phyloP scores from a whole-genome alignment of 495 filamentous ascomycete genomes.

The Neurospora tetraspora region DNA sequence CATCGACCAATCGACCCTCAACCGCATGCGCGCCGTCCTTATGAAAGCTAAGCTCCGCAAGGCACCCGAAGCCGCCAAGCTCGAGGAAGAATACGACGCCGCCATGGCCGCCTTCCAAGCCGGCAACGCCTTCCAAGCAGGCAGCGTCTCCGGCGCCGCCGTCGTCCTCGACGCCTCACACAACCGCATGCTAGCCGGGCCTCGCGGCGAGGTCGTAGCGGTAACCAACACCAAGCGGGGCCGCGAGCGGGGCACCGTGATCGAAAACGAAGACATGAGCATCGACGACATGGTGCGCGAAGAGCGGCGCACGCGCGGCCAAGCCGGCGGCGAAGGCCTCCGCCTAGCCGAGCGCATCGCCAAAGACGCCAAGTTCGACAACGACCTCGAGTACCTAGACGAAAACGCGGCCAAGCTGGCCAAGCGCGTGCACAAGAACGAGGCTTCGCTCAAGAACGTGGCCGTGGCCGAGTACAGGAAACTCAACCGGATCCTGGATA shows the following conservation, averaged over 20 bases:
- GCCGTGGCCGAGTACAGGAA: slow-evolving; percentile 84
- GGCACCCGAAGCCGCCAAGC: slow-evolving; percentile 57
- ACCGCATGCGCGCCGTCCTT: slow-evolving; percentile 81
- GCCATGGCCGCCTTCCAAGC: slow-evolving; percentile 49
- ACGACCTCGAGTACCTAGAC: slow-evolving; percentile 94
- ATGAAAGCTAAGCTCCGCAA: slow-evolving; percentile 85
- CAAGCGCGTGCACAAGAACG: slow-evolving; percentile 78
- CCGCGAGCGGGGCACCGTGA: slow-evolving; percentile 65
- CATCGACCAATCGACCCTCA: slow-evolving; percentile 70
- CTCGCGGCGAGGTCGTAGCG: slow-evolving; percentile 62
- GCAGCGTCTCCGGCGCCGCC: slow-evolving; percentile 32
- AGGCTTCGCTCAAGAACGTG: slow-evolving; percentile 78
- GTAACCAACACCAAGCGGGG: slow-evolving; percentile 63
- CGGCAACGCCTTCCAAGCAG: slow-evolving; percentile 30
- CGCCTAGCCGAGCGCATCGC: slow-evolving; percentile 84
- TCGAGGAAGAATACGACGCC: slow-evolving; percentile 78
- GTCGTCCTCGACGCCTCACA: slow-evolving; percentile 82
- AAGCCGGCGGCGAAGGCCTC: slow-evolving; percentile 70
- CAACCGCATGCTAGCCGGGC: slow-evolving; percentile 73
- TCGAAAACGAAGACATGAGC: slow-evolving; percentile 91
- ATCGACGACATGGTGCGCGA: slow-evolving; percentile 94
- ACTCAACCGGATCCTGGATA: slow-evolving; percentile 80
- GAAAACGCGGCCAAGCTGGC: slow-evolving; percentile 89
- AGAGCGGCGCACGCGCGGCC: slow-evolving; percentile 72
- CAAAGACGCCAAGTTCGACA: slow-evolving; percentile 84